Percentiles rank a stretch among this genome's conserved stretches.
Evolutionary conservation across 2,329 filamentous ascomycete genomes (phyloP).

Genomic region (Diaporthe ampelina): DNA sequence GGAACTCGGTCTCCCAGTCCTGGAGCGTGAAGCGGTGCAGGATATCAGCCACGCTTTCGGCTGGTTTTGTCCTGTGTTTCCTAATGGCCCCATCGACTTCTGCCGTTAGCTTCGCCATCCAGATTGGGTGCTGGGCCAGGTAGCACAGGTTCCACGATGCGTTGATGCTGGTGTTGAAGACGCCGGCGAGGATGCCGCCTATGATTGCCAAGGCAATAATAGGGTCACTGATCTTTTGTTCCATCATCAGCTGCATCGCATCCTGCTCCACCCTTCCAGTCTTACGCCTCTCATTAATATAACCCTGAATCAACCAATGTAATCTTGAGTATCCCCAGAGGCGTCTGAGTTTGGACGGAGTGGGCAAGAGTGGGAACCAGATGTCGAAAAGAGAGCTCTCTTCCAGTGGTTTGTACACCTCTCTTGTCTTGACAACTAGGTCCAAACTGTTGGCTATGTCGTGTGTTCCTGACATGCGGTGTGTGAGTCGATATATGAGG

Average conservation of each 20-base stretch:
- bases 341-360: background rate
- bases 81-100: background rate
- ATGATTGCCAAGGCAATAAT: slow-evolving; percentile 1
- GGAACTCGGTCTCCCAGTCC: slow-evolving; percentile 1
- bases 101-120: background rate
- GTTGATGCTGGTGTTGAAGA: slow-evolving; percentile 21
- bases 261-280: slow-evolving; percentile 1
- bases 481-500: background rate
- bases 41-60: background rate
- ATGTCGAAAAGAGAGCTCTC: slow-evolving; percentile 3
- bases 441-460: background rate
- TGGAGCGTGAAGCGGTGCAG: slow-evolving; percentile 6
- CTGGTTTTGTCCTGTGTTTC: background rate
- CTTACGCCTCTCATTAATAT: slow-evolving; percentile 1
- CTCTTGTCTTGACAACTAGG: slow-evolving; percentile 13
- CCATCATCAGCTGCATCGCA: slow-evolving; percentile 19
- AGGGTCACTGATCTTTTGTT: slow-evolving; percentile 2
- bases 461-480: slow-evolving; percentile 6
- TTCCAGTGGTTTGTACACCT: slow-evolving; percentile 4
- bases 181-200: background rate
- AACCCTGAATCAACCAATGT: slow-evolving; percentile 4
- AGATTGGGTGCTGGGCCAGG: background rate
- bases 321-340: slow-evolving; percentile 12
- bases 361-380: slow-evolving; percentile 12
- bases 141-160: slow-evolving; percentile 17